Evolutionary conservation across 495 filamentous ascomycete species (phyloP).

Genomic region (Annulohypoxylon nitens): DNA sequence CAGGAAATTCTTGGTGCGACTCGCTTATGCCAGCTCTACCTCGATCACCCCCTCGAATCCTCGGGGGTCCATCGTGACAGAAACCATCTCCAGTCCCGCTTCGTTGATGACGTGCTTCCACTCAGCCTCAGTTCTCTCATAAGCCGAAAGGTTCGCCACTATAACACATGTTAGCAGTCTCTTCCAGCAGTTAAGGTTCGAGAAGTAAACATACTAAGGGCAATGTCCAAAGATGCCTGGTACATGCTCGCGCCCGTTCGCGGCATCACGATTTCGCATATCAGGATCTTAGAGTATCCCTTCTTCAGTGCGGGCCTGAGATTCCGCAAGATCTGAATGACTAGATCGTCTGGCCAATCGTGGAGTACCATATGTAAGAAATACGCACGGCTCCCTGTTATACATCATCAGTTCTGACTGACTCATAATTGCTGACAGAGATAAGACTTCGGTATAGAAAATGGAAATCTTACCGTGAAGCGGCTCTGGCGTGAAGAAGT

Average conservation of each 20-base stretch:
- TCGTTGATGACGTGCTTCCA: conserved; percentile 58
- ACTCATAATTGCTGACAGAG: background rate
- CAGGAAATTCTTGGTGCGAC: background rate
- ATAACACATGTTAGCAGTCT: background rate
- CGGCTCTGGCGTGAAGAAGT: conserved; percentile 53
- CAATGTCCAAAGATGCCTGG: conserved; percentile 60
- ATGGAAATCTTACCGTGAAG: conserved; percentile 39
- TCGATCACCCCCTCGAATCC: conserved; percentile 45
- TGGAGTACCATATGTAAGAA: conserved; percentile 60
- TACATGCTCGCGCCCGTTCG: conserved; percentile 37
- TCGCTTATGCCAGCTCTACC: conserved; percentile 45
- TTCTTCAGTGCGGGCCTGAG: conserved; percentile 43
- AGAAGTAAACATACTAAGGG: conserved; percentile 52
- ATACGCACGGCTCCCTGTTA: conserved; percentile 58
- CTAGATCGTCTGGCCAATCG: conserved; percentile 57
- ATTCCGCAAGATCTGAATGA: conserved; percentile 40
- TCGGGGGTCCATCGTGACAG: conserved; percentile 43
- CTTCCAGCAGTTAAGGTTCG: background rate
- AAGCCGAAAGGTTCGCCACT: conserved; percentile 52
- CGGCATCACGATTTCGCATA: conserved; percentile 49
- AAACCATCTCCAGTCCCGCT: conserved; percentile 58
- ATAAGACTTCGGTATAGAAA: conserved; percentile 39
- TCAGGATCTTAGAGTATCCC: conserved; percentile 48
- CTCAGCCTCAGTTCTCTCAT: conserved; percentile 56
- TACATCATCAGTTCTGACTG: conserved; percentile 20